A percentile compares a stretch with the other conserved stretches of the same genome.
Evolutionary conservation across 1,284 basidiomycete genomes (phyloP).

Genomic region (Grifola frondosa): DNA sequence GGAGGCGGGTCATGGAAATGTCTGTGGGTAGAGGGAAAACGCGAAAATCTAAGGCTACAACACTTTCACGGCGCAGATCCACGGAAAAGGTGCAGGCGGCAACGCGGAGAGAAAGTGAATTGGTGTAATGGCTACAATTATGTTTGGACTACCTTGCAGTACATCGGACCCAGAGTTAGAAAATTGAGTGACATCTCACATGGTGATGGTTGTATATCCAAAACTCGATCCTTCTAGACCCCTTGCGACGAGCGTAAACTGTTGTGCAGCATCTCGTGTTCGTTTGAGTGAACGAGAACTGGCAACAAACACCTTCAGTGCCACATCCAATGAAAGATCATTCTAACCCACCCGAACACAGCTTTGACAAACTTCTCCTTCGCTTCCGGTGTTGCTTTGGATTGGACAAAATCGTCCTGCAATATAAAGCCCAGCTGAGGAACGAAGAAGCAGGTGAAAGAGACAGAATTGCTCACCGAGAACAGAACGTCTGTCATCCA

Average conservation of each 20-base stretch:
- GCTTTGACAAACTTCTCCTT: conserved; percentile 79
- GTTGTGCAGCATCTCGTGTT: conserved; percentile 72
- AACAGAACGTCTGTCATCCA: conserved; percentile 78
- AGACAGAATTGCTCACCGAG: conserved; percentile 48
- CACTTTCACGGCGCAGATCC: conserved; percentile 6
- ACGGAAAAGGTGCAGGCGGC: conserved; percentile 1
- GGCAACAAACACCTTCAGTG: not conserved
- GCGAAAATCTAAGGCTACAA: conserved; percentile 12
- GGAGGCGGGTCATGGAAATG: conserved; percentile 27
- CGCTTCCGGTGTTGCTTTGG: conserved; percentile 62
- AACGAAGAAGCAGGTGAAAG: not conserved
- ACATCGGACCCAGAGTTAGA: not conserved
- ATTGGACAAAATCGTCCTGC: conserved; percentile 65
- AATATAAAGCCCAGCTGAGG: not conserved
- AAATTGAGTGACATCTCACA: conserved; percentile 22
- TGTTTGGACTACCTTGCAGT: conserved; percentile 2
- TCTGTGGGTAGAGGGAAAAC: conserved; percentile 12
- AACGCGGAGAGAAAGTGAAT: not conserved
- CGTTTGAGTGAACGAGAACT: conserved; percentile 65
- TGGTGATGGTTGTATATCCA: conserved; percentile 54
- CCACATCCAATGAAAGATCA: not conserved
- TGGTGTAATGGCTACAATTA: not conserved
- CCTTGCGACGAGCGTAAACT: conserved; percentile 72
- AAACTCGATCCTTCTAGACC: conserved; percentile 77
- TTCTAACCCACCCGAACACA: conserved; percentile 59